Evolutionary conservation across 2,329 filamentous ascomycete genomes (phyloP).

Genomic region (Fusarium nurragi): DNA sequence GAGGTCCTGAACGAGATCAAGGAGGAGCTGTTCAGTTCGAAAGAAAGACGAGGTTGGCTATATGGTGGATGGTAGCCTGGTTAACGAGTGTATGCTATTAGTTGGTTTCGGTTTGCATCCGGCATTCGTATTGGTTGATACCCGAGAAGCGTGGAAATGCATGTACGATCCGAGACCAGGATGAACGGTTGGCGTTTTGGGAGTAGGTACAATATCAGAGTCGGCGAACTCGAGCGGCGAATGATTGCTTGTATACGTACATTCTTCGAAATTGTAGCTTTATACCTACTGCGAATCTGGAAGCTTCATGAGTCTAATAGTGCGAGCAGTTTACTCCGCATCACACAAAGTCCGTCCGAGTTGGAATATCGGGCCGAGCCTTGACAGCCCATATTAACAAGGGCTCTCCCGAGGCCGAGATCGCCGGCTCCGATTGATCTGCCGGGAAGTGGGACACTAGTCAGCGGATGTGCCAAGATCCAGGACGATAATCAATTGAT

Average conservation of each 20-base stretch:
- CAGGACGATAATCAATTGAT: background rate
- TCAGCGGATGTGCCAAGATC: background rate
- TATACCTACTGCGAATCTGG: background rate
- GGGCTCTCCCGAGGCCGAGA: background rate
- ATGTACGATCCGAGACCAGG: constrained; percentile 12
- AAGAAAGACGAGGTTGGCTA: constrained; percentile 32
- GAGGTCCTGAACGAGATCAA: constrained; percentile 31
- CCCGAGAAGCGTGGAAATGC: constrained; percentile 2
- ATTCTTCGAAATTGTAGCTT: background rate
- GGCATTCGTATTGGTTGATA: constrained; percentile 21
- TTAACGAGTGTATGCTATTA: background rate
- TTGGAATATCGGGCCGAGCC: constrained; percentile 11
- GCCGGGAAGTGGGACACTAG: background rate
- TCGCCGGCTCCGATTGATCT: constrained; percentile 13
- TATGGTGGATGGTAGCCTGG: constrained; percentile 21
- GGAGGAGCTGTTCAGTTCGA: constrained; percentile 39
- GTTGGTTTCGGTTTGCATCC: constrained; percentile 3
- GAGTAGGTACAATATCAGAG: background rate
- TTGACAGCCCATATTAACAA: background rate
- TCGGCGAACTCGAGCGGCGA: background rate
- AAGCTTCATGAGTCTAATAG: background rate
- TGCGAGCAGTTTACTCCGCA: background rate
- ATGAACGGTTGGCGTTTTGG: constrained; percentile 23
- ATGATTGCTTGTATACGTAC: background rate
- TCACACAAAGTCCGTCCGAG: background rate